Base-by-base conservation (phyloP, 2,329 filamentous ascomycete genomes). In the Graphium sp. region DNA sequence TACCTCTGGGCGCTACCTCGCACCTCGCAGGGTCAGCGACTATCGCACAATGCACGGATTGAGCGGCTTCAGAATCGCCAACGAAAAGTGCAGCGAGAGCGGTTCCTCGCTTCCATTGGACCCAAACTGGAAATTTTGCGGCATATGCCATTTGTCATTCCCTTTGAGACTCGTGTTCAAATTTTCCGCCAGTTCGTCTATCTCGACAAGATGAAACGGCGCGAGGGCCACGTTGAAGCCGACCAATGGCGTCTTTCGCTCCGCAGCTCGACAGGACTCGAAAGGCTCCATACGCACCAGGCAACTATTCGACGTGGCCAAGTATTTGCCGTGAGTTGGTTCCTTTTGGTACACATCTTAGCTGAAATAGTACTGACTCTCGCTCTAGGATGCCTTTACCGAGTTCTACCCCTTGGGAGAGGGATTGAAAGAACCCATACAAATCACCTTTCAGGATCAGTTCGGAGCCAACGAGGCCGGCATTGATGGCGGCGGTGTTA, bases 111-210 rank as follows among this genome's bases (percentile, higher is more conserved):
- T 26, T 67, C 77, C 10, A 72, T 93, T 35, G 82, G 79, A 1
- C 87, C 89, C 1, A 76, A 87, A 39, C 59, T 94, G 7, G 85
- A 94, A 44, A 80, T 98, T 5, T 53, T 98, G 28, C 77, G 89
- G 39, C 91, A 95, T 43, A 91, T 98, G 74, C 89, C 89, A 0
- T 98, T 95, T 47, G 80, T 87, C 39, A 89, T 98, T 24, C 89
- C 87, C 0, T 98, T 98, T 41, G 72, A 81, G 21, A 89, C 81
- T 0, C 65, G 89, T 26, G 89, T 98, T 5, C 73, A 84, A 45
- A 87, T 95, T 15, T 95, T 98, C 49, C 72, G 85, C 18, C 74
- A 93, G 43, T 95, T 95, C 41, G 80, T 95, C n/a, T 55, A 69
- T 18, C 59, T 85, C 5, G 89, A 98, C 49, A 83, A 89, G 47